phyloP scores from a whole-genome alignment of 2,329 filamentous ascomycete species.

The Diaporthe longicolla region DNA sequence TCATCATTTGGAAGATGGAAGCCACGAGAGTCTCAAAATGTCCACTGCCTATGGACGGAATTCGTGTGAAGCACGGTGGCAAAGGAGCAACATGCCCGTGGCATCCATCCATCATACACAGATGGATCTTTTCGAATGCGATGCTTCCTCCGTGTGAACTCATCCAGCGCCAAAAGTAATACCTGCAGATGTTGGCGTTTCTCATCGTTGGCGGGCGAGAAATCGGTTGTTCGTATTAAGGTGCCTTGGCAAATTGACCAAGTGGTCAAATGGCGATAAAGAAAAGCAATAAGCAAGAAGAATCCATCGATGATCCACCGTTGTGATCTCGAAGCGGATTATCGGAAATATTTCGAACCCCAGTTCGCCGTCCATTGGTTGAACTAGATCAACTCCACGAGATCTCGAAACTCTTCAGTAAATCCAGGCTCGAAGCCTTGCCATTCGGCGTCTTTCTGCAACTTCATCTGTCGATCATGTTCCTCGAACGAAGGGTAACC shows the following conservation, averaged over 20 bases:
- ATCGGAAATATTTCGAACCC: no score
- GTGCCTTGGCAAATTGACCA: neutral
- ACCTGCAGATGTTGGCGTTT: neutral
- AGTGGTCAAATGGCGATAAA: neutral
- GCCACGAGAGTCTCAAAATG: neutral
- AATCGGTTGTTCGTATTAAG: neutral
- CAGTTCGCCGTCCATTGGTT: no score
- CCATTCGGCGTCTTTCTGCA: slow-evolving; percentile 25
- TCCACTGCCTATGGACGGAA: neutral
- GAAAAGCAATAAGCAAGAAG: neutral
- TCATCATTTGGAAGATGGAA: no score
- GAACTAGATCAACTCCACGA: slow-evolving; percentile 40
- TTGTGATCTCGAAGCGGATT: no score
- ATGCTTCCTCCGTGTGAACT: neutral
- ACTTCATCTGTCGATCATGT: neutral
- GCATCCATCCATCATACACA: neutral
- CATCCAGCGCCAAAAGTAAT: neutral
- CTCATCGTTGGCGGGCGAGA: neutral
- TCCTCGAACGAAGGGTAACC: neutral
- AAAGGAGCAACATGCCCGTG: neutral
- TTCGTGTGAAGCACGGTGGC: no score
- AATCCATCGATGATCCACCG: no score
- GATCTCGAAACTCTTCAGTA: slow-evolving; percentile 30
- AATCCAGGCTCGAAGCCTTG: slow-evolving; percentile 38
- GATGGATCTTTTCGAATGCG: neutral